These are phyloP conservation scores for Aspergillus bridgeri DNA, from an alignment of 495 filamentous ascomycete species.

Conservation along the genomic window DNA sequence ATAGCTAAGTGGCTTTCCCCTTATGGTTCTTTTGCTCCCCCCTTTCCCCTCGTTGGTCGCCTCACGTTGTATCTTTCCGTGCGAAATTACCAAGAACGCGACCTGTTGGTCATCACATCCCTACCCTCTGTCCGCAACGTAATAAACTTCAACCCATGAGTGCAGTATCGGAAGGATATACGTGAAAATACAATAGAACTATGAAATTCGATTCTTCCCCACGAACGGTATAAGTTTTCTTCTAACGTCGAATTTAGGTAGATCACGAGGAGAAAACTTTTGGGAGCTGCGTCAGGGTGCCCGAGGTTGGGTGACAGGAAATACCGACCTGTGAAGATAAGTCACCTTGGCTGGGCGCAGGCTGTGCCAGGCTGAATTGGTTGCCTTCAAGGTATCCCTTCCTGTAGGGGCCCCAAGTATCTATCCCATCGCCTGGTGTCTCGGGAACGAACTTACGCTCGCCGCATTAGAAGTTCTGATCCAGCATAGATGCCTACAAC, in stretches of 20 bases:
- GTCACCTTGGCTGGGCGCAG: neutral
- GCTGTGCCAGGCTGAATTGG: neutral
- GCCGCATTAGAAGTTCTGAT: neutral
- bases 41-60: neutral
- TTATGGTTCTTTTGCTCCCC: neutral
- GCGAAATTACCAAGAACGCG: neutral
- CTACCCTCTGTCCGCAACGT: neutral
- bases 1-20: neutral
- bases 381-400: neutral
- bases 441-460: neutral
- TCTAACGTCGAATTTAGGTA: neutral
- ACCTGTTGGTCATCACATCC: neutral
- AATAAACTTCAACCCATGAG: too few species aligned
- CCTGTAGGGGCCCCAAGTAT: too few species aligned
- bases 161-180: neutral
- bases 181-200: neutral
- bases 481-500: neutral
- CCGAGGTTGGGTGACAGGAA: neutral
- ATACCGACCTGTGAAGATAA: neutral
- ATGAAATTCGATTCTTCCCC: too few species aligned
- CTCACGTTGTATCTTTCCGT: neutral
- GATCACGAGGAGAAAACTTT: neutral
- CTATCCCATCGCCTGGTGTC: neutral
- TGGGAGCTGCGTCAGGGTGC: neutral
- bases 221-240: too few species aligned